Evolutionary conservation across 805 yeast genomes (phyloP).

Genomic region (Wickerhamomyces rabaulensis): DNA sequence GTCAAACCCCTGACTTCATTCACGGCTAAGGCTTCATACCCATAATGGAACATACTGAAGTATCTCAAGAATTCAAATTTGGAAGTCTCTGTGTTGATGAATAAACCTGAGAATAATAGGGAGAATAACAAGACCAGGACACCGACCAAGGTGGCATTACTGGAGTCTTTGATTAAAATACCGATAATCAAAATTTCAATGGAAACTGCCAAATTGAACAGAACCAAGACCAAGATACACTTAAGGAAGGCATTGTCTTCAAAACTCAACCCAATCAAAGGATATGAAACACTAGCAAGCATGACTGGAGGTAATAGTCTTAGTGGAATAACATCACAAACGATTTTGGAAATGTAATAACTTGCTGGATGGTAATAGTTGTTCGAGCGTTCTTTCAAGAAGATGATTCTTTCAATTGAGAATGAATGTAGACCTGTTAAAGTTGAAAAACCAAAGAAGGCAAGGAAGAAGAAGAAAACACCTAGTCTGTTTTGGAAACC

Average conservation of each 20-base stretch:
- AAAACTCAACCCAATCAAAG: conserved; percentile 83
- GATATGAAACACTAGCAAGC: conserved; percentile 76
- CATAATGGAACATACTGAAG: conserved; percentile 89
- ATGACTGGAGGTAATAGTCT: conserved; percentile 90
- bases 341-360: conserved; percentile 77
- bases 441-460: conserved; percentile 91
- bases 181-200: conserved; percentile 84
- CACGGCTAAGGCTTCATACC: conserved; percentile 87
- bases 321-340: conserved; percentile 90
- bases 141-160: conserved; percentile 87
- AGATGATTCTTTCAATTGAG: conserved; percentile 81
- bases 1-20: conserved; percentile 89
- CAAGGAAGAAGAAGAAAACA: conserved; percentile 81
- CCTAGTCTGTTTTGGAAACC: conserved; percentile 97
- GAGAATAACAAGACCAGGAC: conserved; percentile 81
- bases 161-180: conserved; percentile 79
- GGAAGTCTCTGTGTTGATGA: conserved; percentile 70
- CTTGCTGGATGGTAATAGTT: conserved; percentile 87
- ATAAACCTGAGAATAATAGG: conserved; percentile 87
- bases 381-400: conserved; percentile 89
- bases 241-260: conserved; percentile 68
- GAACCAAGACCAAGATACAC: conserved; percentile 61
- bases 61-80: conserved; percentile 73
- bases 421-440: conserved; percentile 89
- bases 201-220: conserved; percentile 85